These are phyloP conservation scores for Polytrichum formosum DNA, from an alignment of 225 moss, liverwort and hornwort genomes.

Conservation along the genomic window DNA sequence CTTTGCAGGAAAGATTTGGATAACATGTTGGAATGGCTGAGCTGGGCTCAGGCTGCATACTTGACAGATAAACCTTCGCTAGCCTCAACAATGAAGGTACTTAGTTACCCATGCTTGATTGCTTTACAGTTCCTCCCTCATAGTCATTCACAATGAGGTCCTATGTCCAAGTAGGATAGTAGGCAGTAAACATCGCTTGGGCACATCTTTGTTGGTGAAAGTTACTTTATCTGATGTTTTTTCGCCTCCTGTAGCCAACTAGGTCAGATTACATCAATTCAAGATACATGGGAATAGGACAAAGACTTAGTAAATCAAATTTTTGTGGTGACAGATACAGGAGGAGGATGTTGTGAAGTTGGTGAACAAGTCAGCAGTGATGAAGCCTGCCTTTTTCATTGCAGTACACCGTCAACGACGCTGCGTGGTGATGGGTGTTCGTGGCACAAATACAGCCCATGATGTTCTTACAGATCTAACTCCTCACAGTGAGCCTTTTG, in stretches of 20 bases:
- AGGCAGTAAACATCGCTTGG: too few species aligned
- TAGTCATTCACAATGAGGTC: too few species aligned
- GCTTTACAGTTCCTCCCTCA: too few species aligned
- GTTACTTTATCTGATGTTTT: too few species aligned
- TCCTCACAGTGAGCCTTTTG: conserved; percentile 84
- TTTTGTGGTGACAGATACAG: conserved; percentile 33
- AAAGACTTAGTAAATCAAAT: too few species aligned
- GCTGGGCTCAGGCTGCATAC: conserved; percentile 84
- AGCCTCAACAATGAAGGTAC: conserved; percentile 63
- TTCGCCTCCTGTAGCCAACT: too few species aligned
- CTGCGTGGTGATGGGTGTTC: conserved; percentile 77
- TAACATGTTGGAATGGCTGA: conserved; percentile 69
- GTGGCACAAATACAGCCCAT: conserved; percentile 77
- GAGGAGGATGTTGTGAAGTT: conserved; percentile 67
- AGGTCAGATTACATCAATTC: too few species aligned
- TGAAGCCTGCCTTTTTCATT: conserved; percentile 76
- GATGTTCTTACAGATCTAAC: conserved; percentile 87
- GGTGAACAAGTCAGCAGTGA: conserved; percentile 53
- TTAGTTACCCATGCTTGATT: not conserved
- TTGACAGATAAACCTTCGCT: conserved; percentile 42
- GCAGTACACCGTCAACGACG: conserved; percentile 62
- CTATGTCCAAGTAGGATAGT: too few species aligned
- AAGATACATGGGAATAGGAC: not conserved
- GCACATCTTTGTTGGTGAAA: too few species aligned
- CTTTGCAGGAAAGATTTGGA: conserved; percentile 66